These are phyloP conservation scores for Phaeodactylum tricornutum DNA, from an alignment of 108 stramenopile species.

Conservation along the genomic window DNA sequence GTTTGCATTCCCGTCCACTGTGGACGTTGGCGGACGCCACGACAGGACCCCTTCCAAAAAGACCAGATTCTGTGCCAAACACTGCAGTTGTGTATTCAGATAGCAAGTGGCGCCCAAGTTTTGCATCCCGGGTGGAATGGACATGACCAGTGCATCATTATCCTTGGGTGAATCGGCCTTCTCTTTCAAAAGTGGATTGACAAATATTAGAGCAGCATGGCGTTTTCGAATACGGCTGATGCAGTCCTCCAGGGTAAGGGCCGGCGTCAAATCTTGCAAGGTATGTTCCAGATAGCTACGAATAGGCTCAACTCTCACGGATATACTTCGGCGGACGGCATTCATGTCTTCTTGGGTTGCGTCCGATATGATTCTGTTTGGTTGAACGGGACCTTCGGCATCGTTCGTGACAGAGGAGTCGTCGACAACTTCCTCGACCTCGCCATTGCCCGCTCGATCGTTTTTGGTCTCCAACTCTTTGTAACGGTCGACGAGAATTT, in stretches of 20 bases:
- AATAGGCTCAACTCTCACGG: neutral
- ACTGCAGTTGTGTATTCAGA: conserved; percentile 82
- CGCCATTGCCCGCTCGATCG: neutral
- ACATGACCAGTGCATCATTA: conserved; percentile 9
- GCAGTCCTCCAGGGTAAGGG: neutral
- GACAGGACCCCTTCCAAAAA: conserved; percentile 68
- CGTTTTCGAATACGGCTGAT: neutral
- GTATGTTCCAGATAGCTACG: neutral
- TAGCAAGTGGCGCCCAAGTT: conserved; percentile 88
- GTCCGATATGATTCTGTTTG: too few relatives aligned
- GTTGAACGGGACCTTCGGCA: neutral
- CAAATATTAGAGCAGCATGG: neutral
- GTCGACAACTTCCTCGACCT: conserved; percentile 7
- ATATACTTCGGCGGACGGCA: neutral
- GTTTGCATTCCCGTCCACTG: neutral
- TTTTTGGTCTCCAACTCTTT: neutral
- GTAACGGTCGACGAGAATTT: conserved; percentile 24
- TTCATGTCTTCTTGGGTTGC: neutral
- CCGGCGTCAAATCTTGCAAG: conserved; percentile 1
- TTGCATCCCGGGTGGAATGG: conserved; percentile 60
- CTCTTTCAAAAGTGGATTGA: neutral
- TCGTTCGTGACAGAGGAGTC: neutral
- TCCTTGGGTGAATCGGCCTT: neutral
- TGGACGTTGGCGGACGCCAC: conserved; percentile 27
- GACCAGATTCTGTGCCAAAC: conserved; percentile 68